Evolutionary conservation across 2,329 filamentous ascomycete species (phyloP).

Genomic region (Ascochyta lentis): DNA sequence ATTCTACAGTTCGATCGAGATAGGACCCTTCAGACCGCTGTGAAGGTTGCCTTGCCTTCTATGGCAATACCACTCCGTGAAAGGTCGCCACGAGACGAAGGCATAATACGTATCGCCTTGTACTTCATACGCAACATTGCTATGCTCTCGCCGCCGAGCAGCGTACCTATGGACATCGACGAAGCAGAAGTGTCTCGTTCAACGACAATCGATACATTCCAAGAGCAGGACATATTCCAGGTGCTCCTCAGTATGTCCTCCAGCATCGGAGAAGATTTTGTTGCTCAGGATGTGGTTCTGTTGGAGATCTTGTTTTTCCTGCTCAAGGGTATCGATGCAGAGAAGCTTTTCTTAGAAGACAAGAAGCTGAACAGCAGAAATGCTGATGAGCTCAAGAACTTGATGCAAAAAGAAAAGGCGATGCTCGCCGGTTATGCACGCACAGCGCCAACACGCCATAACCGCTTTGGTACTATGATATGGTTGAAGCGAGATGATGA

Average conservation of each 20-base stretch:
- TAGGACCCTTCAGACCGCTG: slow-evolving; percentile 78
- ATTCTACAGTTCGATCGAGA: slow-evolving; percentile 83
- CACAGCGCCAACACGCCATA: slow-evolving; percentile 84
- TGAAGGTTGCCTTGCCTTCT: slow-evolving; percentile 81
- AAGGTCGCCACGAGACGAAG: slow-evolving; percentile 80
- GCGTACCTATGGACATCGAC: slow-evolving; percentile 80
- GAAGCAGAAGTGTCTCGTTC: slow-evolving; percentile 89
- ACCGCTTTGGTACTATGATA: slow-evolving; percentile 94
- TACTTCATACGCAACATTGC: slow-evolving; percentile 90
- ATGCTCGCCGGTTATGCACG: slow-evolving; percentile 80
- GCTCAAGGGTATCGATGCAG: slow-evolving; percentile 84
- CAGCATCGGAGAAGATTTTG: slow-evolving; percentile 93
- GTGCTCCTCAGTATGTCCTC: slow-evolving; percentile 86
- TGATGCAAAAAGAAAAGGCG: slow-evolving; percentile 84
- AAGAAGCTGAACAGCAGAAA: slow-evolving; percentile 72
- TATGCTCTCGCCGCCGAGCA: slow-evolving; percentile 77
- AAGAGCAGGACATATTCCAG: slow-evolving; percentile 88
- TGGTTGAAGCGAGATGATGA: slow-evolving; percentile 90
- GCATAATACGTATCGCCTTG: slow-evolving; percentile 87
- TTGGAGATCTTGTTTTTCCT: slow-evolving; percentile 93
- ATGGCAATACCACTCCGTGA: slow-evolving; percentile 82
- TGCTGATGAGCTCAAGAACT: slow-evolving; percentile 72
- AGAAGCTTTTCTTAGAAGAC: slow-evolving; percentile 85
- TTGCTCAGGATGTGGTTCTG: slow-evolving; percentile 83
- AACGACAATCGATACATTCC: slow-evolving; percentile 85